phyloP scores from a whole-genome alignment of 78 protist species.

The Tieghemostelium lacteum region DNA sequence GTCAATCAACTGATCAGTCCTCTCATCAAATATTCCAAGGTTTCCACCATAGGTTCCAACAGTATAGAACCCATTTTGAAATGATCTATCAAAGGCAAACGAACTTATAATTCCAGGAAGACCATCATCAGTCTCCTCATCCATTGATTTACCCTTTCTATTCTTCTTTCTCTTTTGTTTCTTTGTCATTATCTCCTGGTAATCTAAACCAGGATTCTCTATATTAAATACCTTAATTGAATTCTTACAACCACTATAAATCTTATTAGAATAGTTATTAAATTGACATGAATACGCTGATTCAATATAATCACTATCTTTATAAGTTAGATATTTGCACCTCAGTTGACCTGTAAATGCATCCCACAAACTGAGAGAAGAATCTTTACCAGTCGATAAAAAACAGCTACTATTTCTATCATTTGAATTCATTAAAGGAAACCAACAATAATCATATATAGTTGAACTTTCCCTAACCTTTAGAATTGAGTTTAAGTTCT shows the following conservation, averaged over 20 bases:
- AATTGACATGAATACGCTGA: slow-evolving; percentile 47
- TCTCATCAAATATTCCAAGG: slow-evolving; percentile 50
- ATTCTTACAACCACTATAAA: slow-evolving; percentile 46
- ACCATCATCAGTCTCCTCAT: not conserved
- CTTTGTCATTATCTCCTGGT: slow-evolving; percentile 10
- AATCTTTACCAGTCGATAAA: slow-evolving; percentile 1
- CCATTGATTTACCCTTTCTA: not conserved
- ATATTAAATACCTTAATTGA: slow-evolving; percentile 54
- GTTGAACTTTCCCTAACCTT: slow-evolving; percentile 29
- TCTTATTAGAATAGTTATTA: not conserved
- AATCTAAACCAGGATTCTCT: slow-evolving; percentile 39
- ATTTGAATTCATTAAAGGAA: slow-evolving; percentile 57
- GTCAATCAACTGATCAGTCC: slow-evolving; percentile 21
- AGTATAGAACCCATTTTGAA: slow-evolving; percentile 11
- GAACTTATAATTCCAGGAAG: slow-evolving; percentile 38
- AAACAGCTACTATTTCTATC: slow-evolving; percentile 20
- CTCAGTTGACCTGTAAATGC: slow-evolving; percentile 18
- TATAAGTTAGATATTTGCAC: slow-evolving; percentile 25
- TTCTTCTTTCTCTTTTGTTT: not conserved
- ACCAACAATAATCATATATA: slow-evolving; percentile 58
- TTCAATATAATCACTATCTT: slow-evolving; percentile 61
- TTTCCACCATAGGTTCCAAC: slow-evolving; percentile 49
- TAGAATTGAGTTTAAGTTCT: slow-evolving; percentile 1
- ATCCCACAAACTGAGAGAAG: slow-evolving; percentile 17
- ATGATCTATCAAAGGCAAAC: slow-evolving; percentile 34